Conservation (phyloP, 306 rosid species). For the Pueraria montana region DNA sequence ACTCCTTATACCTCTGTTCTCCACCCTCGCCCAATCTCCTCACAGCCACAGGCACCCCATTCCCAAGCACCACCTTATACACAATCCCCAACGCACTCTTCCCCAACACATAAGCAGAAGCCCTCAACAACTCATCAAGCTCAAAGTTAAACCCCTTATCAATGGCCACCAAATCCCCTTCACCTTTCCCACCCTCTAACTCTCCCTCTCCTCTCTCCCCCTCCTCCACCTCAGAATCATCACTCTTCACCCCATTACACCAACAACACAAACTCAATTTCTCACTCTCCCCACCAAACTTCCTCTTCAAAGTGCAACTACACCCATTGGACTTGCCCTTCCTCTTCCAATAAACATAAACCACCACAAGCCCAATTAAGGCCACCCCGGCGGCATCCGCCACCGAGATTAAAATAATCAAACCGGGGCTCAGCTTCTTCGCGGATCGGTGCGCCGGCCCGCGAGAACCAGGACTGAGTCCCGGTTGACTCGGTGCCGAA, state of each 20-base stretch:
- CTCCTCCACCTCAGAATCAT: conserved; percentile 82
- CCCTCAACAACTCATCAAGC: conserved; percentile 92
- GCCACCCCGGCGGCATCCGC: conserved; percentile 93
- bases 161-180: conserved; percentile 87
- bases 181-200: conserved; percentile 61
- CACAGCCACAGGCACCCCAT: conserved; percentile 97
- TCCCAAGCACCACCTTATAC: conserved; percentile 95
- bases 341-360: conserved; percentile 87
- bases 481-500: conserved; percentile 56
- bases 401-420: conserved; percentile 76
- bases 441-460: conserved; percentile 33
- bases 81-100: conserved; percentile 97
- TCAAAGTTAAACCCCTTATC: conserved; percentile 90
- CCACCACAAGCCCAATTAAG: conserved; percentile 69
- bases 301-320: conserved; percentile 78
- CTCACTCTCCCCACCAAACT: conserved; percentile 65
- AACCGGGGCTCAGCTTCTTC: conserved; percentile 78
- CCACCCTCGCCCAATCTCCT: conserved; percentile 97
- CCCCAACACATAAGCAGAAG: conserved; percentile 96
- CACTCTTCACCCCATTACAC: conserved; percentile 61
- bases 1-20: conserved; percentile 93
- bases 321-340: conserved; percentile 80
- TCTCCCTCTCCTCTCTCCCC: conserved; percentile 55
- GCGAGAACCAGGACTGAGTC: conserved; percentile 47
- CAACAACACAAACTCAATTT: conserved; percentile 45